Base-by-base conservation (phyloP, 257 asterid species). In the Nicotiana benthamiana region DNA sequence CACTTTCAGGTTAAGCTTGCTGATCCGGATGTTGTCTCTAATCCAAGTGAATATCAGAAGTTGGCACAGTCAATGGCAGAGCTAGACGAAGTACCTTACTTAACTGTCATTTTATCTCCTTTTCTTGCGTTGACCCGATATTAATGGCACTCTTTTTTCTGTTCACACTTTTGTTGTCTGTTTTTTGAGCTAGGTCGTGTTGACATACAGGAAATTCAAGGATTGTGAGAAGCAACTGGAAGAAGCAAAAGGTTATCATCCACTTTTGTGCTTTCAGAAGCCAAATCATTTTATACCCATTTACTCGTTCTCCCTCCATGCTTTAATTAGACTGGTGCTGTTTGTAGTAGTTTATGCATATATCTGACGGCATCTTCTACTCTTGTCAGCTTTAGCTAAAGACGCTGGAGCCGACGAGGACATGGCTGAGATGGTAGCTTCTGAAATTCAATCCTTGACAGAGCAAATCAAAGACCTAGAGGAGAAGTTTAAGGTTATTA, bases 21-120 rank as follows among this genome's bases (percentile, higher is more conserved):
- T 80, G 99, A 96, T 90, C 99, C 99, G 65, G 99, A 92, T 80
- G 91, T 96, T 30, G 91, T 84, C 80, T 89, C 98, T 68, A 96
- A 94, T 84, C 99, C 97, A 46, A 90, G 90, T 46, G 99, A 96
- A 83, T 96, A 96, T 87, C 96, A 91, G 91, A 94, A 91, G 80
- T 77, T 94, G 84, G 99, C 99, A 20, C 94, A 89, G 87, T 96
- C 99, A 46, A 61, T 96, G 87, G 82, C 99, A 52, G 99, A 96
- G 91, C 97, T 96, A 83, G 96, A 94, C 75, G 98, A 94, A 96
- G 99, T 96, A 84, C 62, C 80, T 79, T 80, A 60, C 75, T 51
- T 77, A 57, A 80, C 63, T 75, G n/a, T 54, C 30, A 82, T 34
- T 77, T 56, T 36, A 60, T 65, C 82, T 79, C 75, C 56, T 62